These are phyloP conservation scores for Botrytis elliptica DNA, from an alignment of 2,329 filamentous ascomycete species.

Conservation along the genomic window DNA sequence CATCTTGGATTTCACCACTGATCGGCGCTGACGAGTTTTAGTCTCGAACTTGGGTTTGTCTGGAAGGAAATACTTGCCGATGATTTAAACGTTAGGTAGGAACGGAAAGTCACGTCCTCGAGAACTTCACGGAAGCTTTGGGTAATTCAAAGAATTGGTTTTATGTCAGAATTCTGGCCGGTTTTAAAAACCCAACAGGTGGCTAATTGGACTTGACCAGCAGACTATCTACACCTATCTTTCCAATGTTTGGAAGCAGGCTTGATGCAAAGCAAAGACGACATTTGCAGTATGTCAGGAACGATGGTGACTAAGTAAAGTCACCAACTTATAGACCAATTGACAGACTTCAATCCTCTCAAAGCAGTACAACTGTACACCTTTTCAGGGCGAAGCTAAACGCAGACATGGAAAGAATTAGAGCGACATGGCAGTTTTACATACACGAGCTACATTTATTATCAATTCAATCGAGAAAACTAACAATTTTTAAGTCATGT, in stretches of 20 bases:
- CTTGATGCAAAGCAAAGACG: not conserved
- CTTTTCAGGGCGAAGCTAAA: not conserved
- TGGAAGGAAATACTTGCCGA: not conserved
- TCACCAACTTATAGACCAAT: not conserved
- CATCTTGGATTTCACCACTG: not conserved
- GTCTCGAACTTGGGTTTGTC: not conserved
- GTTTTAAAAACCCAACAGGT: not conserved
- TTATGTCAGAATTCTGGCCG: not conserved
- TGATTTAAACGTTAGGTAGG: not conserved
- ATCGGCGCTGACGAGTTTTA: not conserved
- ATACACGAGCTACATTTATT: not conserved
- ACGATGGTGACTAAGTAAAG: not conserved
- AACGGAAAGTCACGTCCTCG: not conserved
- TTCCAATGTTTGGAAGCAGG: not conserved
- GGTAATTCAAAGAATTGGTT: not conserved
- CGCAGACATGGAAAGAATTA: not conserved
- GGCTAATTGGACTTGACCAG: not conserved
- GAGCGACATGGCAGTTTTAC: rapidly evolving
- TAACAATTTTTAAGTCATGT: not conserved
- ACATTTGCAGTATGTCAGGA: not conserved
- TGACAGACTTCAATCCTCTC: not conserved
- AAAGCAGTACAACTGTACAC: not conserved
- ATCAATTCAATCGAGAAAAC: not conserved
- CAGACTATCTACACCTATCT: not conserved
- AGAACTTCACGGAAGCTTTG: not conserved